Base-by-base conservation (phyloP, 495 filamentous ascomycete species). In the Podospora appendiculata region DNA sequence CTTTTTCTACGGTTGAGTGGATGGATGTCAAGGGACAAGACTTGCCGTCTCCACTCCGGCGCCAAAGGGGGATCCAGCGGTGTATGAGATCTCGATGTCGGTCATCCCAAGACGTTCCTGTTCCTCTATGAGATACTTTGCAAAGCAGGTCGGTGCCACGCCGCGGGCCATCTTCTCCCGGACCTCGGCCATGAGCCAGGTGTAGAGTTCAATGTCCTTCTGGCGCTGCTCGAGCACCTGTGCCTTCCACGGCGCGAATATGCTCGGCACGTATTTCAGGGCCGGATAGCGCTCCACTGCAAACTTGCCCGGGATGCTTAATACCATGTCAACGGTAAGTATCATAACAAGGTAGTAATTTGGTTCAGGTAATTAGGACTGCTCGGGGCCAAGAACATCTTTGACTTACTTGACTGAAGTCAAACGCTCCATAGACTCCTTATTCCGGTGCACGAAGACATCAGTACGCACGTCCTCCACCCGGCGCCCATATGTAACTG, bases 1-100 rank as follows among this genome's bases (percentile, higher is more conserved):
- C 25, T 25, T 2, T 5, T 25, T 2, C 5, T 25, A 2, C 25
- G 25, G 2, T 25, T 25, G 2, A 2, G 25, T 25, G 5, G 25
- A 25, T 25, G 25, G 25, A 25, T 19, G 19, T 6, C 32, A 47
- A 16, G 34, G 16, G 14, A 65, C 70, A 56, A 64, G 5, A 58
- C 66, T 67, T 46, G 80, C 80, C 5, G 83, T 86, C 60, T 86
- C 83, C n/a, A 78, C 76, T 11, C 83, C 83, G 11, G 83, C 83
- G 3, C 79, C 81, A 51, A 85, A 85, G 6, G 85, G 69, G 0
- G 74, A 75, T 10, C 78, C 78, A 4, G 80, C 78, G 1, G 80
- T 66, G 57, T 79, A 81, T 1, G 75, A 75, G 48, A 82, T 69
- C 57, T 83, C 77, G 12, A 75, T 72, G 41, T 82, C 79, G 6